Base-by-base conservation (phyloP, 2,329 filamentous ascomycete genomes). In the Fusarium sp. region DNA sequence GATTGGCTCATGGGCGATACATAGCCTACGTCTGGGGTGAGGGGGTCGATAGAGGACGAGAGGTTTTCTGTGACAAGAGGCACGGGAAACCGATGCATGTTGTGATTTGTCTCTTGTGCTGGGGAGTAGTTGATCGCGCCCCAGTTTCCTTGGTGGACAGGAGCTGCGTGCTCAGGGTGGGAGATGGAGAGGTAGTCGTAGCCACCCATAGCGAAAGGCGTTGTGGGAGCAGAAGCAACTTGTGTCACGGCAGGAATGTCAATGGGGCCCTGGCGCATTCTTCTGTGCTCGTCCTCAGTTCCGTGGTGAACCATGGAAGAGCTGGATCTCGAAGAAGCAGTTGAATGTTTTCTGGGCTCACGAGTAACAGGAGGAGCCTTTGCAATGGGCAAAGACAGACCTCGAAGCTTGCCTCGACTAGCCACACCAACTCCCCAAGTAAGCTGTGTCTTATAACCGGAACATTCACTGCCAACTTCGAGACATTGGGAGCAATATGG, bases 381-480 rank as follows among this genome's bases (percentile, higher is more conserved):
- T 59, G 88, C 89, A 67, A 91, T 86, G 62, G 89, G 89, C 61
- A 97, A 84, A 59, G 94, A 94, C 72, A 98, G 85, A 41, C 95
- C 95, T 67, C 95, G 89, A 69, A 98, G 89, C 84, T 98, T 98
- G 78, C 95, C 95, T 76, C 95, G 90, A 81, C 94, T 98, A 59
- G 95, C 95, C 63, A 98, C 95, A 54, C 95, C 95, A 49, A 98
- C 93, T 43, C 94, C 94, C 95, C 95, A 98, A 48, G 95, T 98
- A 81, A 98, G 86, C 74, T 95, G 94, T 18, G 95, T 98, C 83
- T 97, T 97, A 85, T 98, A 98, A 63, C 95, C 95, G 28, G 93
- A 94, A 83, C 95, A 98, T 78, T 97, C 94, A 79, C 93, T 94
- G 71, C 94, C 94, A 70, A 93, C 87, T 74, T 97, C 93, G 68